Base-by-base conservation (phyloP, 345 rosid species). In the Populus tremula region DNA sequence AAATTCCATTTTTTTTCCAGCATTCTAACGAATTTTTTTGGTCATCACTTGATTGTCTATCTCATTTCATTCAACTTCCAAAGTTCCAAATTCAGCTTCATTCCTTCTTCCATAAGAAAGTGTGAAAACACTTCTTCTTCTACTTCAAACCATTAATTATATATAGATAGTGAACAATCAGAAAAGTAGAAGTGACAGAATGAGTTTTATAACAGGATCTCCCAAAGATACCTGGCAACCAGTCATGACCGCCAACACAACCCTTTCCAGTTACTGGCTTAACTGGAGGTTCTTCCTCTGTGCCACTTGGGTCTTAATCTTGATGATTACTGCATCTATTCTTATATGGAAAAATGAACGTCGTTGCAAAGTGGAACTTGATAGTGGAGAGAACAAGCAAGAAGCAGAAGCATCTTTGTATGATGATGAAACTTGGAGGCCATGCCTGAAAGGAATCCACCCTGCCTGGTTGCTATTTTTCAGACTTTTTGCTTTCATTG, bases 391-490 rank as follows among this genome's bases (percentile, higher is more conserved):
- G 67, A 77, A 76, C 78, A 69, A 85, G 76, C 70, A 82, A 76
- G 91, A 88, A 79, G 63, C 80, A 62, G 87, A 82, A 56, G 95
- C 88, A 38, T 76, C 76, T 69, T 79, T 93, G 69, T 85, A 87
- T 47, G 85, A 79, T 47, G 97, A 96, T 67, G 97, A 96, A 65
- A 86, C 92, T 23, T 96, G 98, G 98, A 90, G 73, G 71, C 96
- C 98, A 72, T 92, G 94, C 81, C 86, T 96, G 5, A 80, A 86
- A 76, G 92, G 92, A 73, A 76, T 96, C 72, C 99, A 92, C 63
- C 99, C 98, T 50, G 97, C 91, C 73, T 96, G 99, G 98, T 84
- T 96, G 83, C 91, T 96, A 67, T 90, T 84, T 75, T 94, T 89
- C 80, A 83, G 99, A 80, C 75, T 89, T 27, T 70, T 81, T 78